phyloP scores from a whole-genome alignment of 2,329 filamentous ascomycete species.

The Arachnomyces sp. region DNA sequence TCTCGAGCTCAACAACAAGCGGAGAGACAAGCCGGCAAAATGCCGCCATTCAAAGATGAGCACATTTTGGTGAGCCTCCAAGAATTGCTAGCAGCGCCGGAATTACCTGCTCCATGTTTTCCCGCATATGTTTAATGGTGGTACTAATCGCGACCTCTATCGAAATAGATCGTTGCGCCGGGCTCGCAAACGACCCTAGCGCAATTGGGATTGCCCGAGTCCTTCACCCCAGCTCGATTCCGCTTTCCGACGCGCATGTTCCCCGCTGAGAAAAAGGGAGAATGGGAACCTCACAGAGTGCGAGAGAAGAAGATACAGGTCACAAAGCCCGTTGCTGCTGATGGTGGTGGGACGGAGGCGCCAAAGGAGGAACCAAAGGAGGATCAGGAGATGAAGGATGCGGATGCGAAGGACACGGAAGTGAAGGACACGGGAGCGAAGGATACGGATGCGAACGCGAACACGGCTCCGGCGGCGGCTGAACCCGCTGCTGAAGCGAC shows the following conservation, averaged over 20 bases:
- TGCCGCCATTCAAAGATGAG: constrained; percentile 48
- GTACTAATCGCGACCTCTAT: constrained; percentile 5
- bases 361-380: constrained; percentile 20
- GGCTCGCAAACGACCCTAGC: constrained; percentile 86
- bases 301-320: constrained; percentile 42
- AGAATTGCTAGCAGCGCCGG: constrained; percentile 5
- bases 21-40: constrained; percentile 17
- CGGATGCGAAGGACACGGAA: too few species aligned
- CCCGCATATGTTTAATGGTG: neutral
- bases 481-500: constrained; percentile 25
- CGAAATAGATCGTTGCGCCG: constrained; percentile 43
- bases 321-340: constrained; percentile 12
- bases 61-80: constrained; percentile 45
- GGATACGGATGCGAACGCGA: constrained; percentile 33
- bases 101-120: neutral
- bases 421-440: constrained; percentile 40
- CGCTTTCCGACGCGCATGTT: constrained; percentile 95
- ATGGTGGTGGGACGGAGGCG: constrained; percentile 9
- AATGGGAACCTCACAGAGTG: constrained; percentile 75
- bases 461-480: constrained; percentile 23
- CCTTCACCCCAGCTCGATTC: constrained; percentile 81
- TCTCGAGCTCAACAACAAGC: too few species aligned
- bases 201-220: constrained; percentile 81
- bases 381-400: constrained; percentile 42
- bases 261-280: constrained; percentile 63